Conservation (phyloP, 352 stramenopile species). For the Plasmopara viticola region DNA sequence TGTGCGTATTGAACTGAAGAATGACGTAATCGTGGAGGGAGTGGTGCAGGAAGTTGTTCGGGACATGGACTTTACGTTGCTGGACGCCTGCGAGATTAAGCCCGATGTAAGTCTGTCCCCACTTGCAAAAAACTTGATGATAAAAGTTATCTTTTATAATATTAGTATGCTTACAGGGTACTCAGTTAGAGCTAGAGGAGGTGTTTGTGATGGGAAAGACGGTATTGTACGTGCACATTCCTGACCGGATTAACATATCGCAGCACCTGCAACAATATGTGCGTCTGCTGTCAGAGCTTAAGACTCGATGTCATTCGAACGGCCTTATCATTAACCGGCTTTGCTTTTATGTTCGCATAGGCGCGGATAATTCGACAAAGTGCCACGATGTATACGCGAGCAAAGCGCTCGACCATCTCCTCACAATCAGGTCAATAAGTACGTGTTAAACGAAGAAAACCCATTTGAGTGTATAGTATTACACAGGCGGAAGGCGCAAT, state of each 20-base stretch:
- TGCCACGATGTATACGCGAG: constrained; percentile 73
- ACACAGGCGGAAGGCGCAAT: constrained; percentile 70
- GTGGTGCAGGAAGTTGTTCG: constrained; percentile 77
- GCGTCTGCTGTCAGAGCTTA: constrained; percentile 5
- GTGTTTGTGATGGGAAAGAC: constrained; percentile 86
- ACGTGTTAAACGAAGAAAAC: background rate
- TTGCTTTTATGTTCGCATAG: constrained; percentile 16
- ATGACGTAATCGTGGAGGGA: constrained; percentile 71
- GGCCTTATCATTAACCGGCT: background rate
- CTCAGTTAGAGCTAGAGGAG: constrained; percentile 58
- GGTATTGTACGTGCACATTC: constrained; percentile 83
- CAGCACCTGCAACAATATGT: constrained; percentile 78
- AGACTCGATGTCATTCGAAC: background rate
- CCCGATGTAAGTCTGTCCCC: constrained; percentile 33
- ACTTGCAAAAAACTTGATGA: background rate
- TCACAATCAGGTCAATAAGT: constrained; percentile 4
- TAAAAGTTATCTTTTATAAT: background rate
- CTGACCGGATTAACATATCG: constrained; percentile 78
- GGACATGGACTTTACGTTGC: constrained; percentile 83
- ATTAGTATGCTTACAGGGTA: constrained; percentile 30
- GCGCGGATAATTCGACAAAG: constrained; percentile 75
- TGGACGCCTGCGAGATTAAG: constrained; percentile 72
- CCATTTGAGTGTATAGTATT: constrained; percentile 15
- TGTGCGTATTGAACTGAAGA: constrained; percentile 80
- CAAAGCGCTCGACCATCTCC: constrained; percentile 42